Conservation (phyloP, 139 green algal genomes). For the Nannochloris sp. region DNA sequence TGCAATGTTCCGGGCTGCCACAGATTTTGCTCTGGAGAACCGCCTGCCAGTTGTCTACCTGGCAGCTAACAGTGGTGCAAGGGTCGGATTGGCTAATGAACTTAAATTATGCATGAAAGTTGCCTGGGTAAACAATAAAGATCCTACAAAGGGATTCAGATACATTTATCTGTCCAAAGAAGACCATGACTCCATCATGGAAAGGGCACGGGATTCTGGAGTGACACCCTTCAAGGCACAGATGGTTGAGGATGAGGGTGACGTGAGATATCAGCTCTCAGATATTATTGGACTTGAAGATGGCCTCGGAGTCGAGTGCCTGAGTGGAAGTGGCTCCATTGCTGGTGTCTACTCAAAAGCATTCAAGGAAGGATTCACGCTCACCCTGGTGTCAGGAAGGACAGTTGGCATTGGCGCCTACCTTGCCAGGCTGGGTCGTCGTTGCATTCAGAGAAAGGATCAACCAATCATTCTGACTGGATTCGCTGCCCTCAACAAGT, state of each 20-base stretch:
- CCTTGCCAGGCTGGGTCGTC: slow-evolving; percentile 85
- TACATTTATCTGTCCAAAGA: slow-evolving; percentile 86
- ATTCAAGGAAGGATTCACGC: slow-evolving; percentile 85
- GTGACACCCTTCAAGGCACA: slow-evolving; percentile 7
- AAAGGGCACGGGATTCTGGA: background rate
- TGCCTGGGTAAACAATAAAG: slow-evolving; percentile 55
- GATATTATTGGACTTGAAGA: slow-evolving; percentile 93
- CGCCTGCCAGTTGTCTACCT: slow-evolving; percentile 90
- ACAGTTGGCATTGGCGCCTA: slow-evolving; percentile 98
- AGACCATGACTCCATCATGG: slow-evolving; percentile 61
- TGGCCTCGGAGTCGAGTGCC: slow-evolving; percentile 94
- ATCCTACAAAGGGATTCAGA: slow-evolving; percentile 72
- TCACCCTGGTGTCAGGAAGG: slow-evolving; percentile 83
- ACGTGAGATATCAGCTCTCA: slow-evolving; percentile 22
- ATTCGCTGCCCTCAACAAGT: slow-evolving; percentile 95
- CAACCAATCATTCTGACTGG: slow-evolving; percentile 99
- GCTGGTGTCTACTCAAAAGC: slow-evolving; percentile 60
- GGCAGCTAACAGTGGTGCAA: slow-evolving; percentile 84
- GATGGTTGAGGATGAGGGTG: slow-evolving; percentile 15
- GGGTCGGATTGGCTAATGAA: slow-evolving; percentile 87
- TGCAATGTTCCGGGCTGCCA: slow-evolving; percentile 76
- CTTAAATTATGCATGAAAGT: slow-evolving; percentile 69
- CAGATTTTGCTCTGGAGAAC: slow-evolving; percentile 66
- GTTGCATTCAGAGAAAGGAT: slow-evolving; percentile 82
- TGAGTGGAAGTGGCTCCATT: slow-evolving; percentile 91